Evolutionary conservation across 495 filamentous ascomycete genomes (phyloP).

Genomic region (Cryomyces antarcticus): DNA sequence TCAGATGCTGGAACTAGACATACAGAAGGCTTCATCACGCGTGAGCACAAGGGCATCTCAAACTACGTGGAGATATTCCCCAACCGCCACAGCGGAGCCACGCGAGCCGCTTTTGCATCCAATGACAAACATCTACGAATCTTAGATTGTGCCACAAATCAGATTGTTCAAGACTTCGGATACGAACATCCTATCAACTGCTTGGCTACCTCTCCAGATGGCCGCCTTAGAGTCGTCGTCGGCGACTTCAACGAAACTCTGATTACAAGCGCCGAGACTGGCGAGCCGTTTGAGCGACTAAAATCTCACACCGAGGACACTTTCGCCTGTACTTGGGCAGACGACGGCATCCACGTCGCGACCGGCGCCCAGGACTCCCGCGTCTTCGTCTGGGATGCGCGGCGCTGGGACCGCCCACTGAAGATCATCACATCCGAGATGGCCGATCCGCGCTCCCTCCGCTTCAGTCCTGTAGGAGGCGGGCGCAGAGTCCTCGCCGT

Average conservation of each 20-base stretch:
- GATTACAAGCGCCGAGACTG: constrained; percentile 44
- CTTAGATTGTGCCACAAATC: constrained; percentile 51
- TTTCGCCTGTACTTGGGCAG: constrained; percentile 83
- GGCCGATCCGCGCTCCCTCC: constrained; percentile 55
- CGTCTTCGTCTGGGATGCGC: constrained; percentile 71
- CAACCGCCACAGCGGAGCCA: constrained; percentile 27
- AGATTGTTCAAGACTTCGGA: constrained; percentile 39
- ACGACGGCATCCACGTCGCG: constrained; percentile 71
- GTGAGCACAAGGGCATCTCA: constrained; percentile 53
- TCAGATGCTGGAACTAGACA: constrained; percentile 22
- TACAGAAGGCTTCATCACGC: constrained; percentile 45
- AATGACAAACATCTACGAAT: constrained; percentile 64
- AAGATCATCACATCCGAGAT: constrained; percentile 51
- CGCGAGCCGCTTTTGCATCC: constrained; percentile 58
- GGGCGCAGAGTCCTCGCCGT: constrained; percentile 56
- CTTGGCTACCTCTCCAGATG: constrained; percentile 58
- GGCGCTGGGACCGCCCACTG: constrained; percentile 44
- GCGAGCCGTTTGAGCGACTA: constrained; percentile 33
- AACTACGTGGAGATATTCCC: constrained; percentile 63
- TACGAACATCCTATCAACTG: constrained; percentile 61
- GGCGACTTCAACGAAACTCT: constrained; percentile 38
- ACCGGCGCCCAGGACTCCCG: constrained; percentile 80
- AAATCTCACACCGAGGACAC: constrained; percentile 59
- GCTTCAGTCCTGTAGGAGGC: constrained; percentile 61
- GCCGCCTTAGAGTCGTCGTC: constrained; percentile 61